A percentile compares a stretch with the other conserved stretches of the same genome.
Conservation (phyloP, 2,329 filamentous ascomycete species). For the Metarhizium robertsii region DNA sequence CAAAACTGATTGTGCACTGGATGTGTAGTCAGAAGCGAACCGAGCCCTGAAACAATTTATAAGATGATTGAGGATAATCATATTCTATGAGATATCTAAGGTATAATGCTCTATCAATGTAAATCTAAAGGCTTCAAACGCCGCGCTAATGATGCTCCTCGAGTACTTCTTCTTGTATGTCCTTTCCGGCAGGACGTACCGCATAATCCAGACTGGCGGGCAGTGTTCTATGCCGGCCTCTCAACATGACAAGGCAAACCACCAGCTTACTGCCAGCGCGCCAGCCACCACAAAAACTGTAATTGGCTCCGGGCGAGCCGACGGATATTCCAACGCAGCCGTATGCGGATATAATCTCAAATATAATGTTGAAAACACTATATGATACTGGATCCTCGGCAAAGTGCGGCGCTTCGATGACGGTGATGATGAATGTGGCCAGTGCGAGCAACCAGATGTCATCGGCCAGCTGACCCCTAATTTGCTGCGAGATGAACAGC, state of each 20-base stretch:
- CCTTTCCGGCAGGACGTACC: conserved; percentile 30
- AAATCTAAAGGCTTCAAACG: too few relatives aligned
- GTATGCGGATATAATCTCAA: conserved; percentile 49
- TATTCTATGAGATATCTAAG: too few relatives aligned
- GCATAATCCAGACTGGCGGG: conserved; percentile 44
- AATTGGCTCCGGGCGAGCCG: conserved; percentile 42
- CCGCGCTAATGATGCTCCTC: not conserved
- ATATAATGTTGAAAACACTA: conserved; percentile 51
- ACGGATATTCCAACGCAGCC: conserved; percentile 53
- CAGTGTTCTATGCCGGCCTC: conserved; percentile 46
- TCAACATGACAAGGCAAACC: conserved; percentile 46
- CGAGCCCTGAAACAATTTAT: too few relatives aligned
- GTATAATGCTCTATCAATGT: too few relatives aligned
- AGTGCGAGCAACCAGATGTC: conserved; percentile 59
- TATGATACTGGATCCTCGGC: conserved; percentile 37
- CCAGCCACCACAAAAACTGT: conserved; percentile 46
- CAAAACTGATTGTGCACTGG: not conserved
- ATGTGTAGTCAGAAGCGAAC: too few relatives aligned
- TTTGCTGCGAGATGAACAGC: conserved; percentile 43
- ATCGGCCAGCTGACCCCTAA: conserved; percentile 56
- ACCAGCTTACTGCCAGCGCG: conserved; percentile 48
- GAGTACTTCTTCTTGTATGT: conserved; percentile 13
- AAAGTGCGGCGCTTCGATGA: conserved; percentile 40
- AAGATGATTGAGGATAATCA: too few relatives aligned
- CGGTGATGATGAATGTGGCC: conserved; percentile 48